Base-by-base conservation (phyloP, 1,139 yeast genomes). In the Nadsonia commutata region DNA sequence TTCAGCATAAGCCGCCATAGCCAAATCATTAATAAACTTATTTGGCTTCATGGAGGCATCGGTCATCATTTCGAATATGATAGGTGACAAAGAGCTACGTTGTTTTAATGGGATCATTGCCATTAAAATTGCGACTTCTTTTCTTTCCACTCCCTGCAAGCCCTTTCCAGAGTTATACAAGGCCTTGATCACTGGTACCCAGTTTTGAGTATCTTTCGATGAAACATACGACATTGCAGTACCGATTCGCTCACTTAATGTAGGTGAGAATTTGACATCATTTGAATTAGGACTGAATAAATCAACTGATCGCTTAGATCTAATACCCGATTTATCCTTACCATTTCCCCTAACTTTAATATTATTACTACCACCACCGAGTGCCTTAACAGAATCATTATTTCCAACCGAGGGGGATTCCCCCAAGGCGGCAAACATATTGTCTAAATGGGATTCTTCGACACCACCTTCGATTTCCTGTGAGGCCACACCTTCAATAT, bases 1-100 rank as follows among this genome's bases (percentile, higher is more conserved):
- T 19, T 58, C 54, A 2, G 67, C 67, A 46, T 63, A 62, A 2
- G 60, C 65, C 6, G 59, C 56, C 56, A 63, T 56, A 13, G 58
- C 49, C 22, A 27, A 11, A 13, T 27, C 33, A 27, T 27, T 27
- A 13, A 27, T 27, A 27, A 27, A 27, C 33, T 27, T 27, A 27
- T 27, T 27, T 4, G 33, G n/a, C 13, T 27, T 9, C 5, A 27
- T 27, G 13, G 33, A 27, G 16, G 33, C 33, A 27, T 27, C 33
- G 5, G 33, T 27, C 33, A 27, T 27, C 33, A 27, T 27, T 16
- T 27, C 33, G 13, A 13, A 27, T 11, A 27, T 27, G 13, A 27
- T 27, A 27, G 33, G 33, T 3, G n/a, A 3, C 13, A 27, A 27
- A 6, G 33, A 16, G 16, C 33, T 16, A 9, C 33, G 33, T 16